Conservation (phyloP, 306 rosid genomes). For the Vigna trinervia region DNA sequence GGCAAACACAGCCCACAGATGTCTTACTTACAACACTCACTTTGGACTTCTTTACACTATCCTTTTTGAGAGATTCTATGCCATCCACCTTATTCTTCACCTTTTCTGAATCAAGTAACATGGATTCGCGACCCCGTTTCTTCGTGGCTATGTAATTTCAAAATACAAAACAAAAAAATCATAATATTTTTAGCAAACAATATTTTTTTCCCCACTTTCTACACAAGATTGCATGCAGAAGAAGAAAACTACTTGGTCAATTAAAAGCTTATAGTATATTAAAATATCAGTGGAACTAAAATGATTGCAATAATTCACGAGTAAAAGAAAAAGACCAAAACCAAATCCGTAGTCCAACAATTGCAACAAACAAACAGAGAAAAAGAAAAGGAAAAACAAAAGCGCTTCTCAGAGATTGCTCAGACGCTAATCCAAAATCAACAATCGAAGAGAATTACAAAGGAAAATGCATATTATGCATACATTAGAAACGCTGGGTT, state of each 20-base stretch:
- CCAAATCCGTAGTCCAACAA: conserved; percentile 46
- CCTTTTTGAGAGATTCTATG: conserved; percentile 51
- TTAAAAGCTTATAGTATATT: conserved; percentile 44
- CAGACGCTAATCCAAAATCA: conserved; percentile 52
- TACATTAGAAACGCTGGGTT: not conserved
- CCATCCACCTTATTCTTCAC: conserved; percentile 50
- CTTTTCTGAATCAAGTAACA: conserved; percentile 62
- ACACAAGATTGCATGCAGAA: not conserved
- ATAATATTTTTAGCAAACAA: not conserved
- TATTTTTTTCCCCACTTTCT: not conserved
- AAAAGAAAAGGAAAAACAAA: conserved; percentile 35
- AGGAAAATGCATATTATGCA: conserved; percentile 17
- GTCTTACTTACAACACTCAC: conserved; percentile 53
- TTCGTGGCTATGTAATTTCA: conserved; percentile 60
- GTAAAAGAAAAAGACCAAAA: conserved; percentile 21
- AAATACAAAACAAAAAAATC: not conserved
- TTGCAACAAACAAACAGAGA: conserved; percentile 40
- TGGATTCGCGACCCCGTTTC: conserved; percentile 72
- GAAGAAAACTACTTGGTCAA: conserved; percentile 32
- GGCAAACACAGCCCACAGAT: conserved; percentile 22
- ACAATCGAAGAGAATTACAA: conserved; percentile 1
- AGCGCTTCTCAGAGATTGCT: conserved; percentile 52
- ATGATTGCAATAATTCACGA: conserved; percentile 38
- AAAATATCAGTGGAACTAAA: conserved; percentile 23
- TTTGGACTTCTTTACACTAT: conserved; percentile 56